Conservation (phyloP, 306 rosid genomes). For the Prunus fruticosa region DNA sequence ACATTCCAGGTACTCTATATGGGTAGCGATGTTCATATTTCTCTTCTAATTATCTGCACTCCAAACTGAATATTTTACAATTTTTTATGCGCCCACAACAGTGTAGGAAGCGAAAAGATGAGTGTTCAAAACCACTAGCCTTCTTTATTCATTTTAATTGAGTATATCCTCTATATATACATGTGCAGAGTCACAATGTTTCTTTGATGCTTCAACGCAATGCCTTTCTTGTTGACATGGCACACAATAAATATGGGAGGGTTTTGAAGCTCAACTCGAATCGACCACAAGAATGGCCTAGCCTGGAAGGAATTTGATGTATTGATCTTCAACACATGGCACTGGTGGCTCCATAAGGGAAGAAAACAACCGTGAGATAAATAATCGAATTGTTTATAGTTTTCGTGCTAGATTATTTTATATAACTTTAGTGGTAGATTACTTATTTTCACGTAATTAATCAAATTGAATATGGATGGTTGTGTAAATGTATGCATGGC, state of each 20-base stretch:
- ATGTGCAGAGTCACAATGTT: constrained; percentile 37
- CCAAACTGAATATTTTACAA: too few relatives aligned
- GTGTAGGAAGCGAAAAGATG: too few relatives aligned
- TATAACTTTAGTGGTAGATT: not conserved
- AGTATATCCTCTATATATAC: not conserved
- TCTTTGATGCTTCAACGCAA: constrained; percentile 28
- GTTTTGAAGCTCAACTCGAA: constrained; percentile 29
- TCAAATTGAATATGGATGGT: not conserved
- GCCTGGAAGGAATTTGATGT: constrained; percentile 21
- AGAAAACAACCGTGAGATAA: constrained; percentile 24
- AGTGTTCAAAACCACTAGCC: too few relatives aligned
- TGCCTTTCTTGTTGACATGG: constrained; percentile 22
- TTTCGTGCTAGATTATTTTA: too few relatives aligned
- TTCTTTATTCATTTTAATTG: too few relatives aligned
- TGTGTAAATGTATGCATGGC: not conserved
- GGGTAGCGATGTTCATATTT: too few relatives aligned
- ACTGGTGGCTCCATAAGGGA: constrained; percentile 32
- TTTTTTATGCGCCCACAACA: too few relatives aligned
- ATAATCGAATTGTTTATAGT: too few relatives aligned
- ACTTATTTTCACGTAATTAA: too few relatives aligned
- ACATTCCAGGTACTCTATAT: constrained; percentile 21
- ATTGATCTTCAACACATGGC: constrained; percentile 42
- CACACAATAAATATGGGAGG: not conserved
- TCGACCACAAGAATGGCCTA: not conserved
- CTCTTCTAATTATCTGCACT: too few relatives aligned